These are phyloP conservation scores for Aspergillus tubingensis DNA, from an alignment of 2,329 filamentous ascomycete genomes.

Conservation along the genomic window DNA sequence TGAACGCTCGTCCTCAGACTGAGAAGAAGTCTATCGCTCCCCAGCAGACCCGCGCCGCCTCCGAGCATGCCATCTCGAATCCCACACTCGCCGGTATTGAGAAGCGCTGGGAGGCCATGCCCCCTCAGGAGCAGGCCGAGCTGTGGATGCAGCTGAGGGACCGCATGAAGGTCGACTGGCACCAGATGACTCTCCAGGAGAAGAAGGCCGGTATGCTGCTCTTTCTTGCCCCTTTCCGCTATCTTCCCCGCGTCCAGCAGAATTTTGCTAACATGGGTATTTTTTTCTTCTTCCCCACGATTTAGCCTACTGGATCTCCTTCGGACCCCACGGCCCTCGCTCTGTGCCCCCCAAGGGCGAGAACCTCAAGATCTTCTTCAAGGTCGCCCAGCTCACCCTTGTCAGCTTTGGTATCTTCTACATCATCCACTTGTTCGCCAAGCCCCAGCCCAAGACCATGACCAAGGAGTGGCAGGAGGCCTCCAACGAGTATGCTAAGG, in stretches of 20 bases:
- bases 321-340: slow-evolving; percentile 93
- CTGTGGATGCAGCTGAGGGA: slow-evolving; percentile 98
- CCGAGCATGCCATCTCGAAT: slow-evolving; percentile 94
- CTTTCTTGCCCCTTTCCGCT: not conserved
- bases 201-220: slow-evolving; percentile 93
- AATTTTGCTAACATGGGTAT: slow-evolving; percentile 26
- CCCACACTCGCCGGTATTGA: slow-evolving; percentile 97
- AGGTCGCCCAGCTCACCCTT: slow-evolving; percentile 68
- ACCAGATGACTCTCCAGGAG: slow-evolving; percentile 90
- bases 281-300: slow-evolving; percentile 11
- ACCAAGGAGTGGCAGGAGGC: slow-evolving; percentile 96
- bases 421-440: slow-evolving; percentile 69
- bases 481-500: slow-evolving; percentile 90
- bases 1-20: slow-evolving; percentile 38
- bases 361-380: slow-evolving; percentile 73
- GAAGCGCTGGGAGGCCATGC: slow-evolving; percentile 98
- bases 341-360: slow-evolving; percentile 81
- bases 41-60: slow-evolving; percentile 58
- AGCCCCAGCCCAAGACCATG: slow-evolving; percentile 79
- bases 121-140: slow-evolving; percentile 97
- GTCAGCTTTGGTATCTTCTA: slow-evolving; percentile 72
- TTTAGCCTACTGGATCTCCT: slow-evolving; percentile 97
- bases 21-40: slow-evolving; percentile 40
- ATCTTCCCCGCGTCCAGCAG: slow-evolving; percentile 7
- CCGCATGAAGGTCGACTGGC: slow-evolving; percentile 98